Conservation (phyloP, 441 rosid species). For the Syzygium syzygioides region DNA sequence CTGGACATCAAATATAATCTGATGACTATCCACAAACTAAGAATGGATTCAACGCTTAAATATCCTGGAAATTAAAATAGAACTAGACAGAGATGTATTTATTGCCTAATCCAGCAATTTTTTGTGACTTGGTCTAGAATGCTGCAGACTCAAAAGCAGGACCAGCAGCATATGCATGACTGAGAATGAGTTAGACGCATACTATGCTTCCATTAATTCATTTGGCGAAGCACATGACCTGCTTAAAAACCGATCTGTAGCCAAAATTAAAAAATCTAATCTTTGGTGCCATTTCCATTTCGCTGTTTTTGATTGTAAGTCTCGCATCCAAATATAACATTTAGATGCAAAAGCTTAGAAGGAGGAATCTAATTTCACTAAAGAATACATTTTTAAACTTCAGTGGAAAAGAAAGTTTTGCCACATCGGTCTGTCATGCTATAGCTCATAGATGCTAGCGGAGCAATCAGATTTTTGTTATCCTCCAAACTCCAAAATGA, state of each 20-base stretch:
- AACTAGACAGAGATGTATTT: background rate
- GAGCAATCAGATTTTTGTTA: background rate
- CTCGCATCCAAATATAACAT: background rate
- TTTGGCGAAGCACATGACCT: background rate
- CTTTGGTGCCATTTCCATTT: background rate
- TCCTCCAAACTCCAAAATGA: background rate
- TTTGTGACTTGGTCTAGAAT: background rate
- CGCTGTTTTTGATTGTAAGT: background rate
- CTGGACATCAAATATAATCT: background rate
- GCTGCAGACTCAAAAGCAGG: background rate
- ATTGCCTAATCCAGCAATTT: background rate
- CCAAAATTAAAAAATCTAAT: background rate
- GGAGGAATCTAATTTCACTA: background rate
- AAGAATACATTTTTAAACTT: background rate
- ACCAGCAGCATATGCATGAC: background rate
- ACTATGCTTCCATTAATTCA: background rate
- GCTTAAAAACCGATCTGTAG: background rate
- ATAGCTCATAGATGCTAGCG: background rate
- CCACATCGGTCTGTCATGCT: background rate
- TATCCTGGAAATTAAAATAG: background rate
- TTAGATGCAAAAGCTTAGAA: background rate
- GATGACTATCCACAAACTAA: background rate
- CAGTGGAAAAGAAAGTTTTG: background rate
- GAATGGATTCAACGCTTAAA: background rate
- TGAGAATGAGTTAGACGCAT: background rate